Evolutionary conservation across 2,329 filamentous ascomycete genomes (phyloP), one percentile per base, ranked within the genome.

Genomic region (Orbilia oligospora): DNA sequence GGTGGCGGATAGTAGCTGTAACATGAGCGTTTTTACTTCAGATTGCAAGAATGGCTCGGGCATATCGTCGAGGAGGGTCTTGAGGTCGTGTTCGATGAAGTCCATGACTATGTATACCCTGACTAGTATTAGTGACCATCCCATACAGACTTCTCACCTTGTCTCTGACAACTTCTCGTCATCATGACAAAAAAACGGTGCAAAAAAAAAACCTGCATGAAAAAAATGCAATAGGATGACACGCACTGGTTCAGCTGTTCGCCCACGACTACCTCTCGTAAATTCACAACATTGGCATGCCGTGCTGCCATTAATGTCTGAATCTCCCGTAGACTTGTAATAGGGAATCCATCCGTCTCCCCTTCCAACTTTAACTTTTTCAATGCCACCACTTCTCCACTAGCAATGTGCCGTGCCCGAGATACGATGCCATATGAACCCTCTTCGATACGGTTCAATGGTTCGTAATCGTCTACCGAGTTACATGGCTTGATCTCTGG

Each of bases 61-160:
- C 93, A 98, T 97, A 83, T 97, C 93, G 84, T 97, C 93, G 80
- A 97, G 92, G 72, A 99, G 89, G 70, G 92, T 93, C 85, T 97
- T 97, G 72, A 99, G 90, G 83, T 99, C 96, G 87, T 99, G 96
- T 86, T 98, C 95, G 82, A 97, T 88, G 85, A 98, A 99, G 83
- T 97, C 94, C 88, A 99, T 95, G 80, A 98, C 96, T 72, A 99
- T 90, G 84, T 93, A 97, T 81, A 97, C 91, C 86, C 91, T 93
- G 84, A 84, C 76, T 71, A 82, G 80, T 82, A 82, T 78, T 64
- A 80, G 72, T 81, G 71, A 81, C 76, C 80, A 41, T 41, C 38
- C 12, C 38, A 12, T 41, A 14, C 38, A 41, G 16, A 41, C 16
- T 1, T 16, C 38, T 5, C 38, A 14, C 12, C 38, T n/a, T n/a